Conservation (phyloP, 345 rosid species). For the Linum trigynum region DNA sequence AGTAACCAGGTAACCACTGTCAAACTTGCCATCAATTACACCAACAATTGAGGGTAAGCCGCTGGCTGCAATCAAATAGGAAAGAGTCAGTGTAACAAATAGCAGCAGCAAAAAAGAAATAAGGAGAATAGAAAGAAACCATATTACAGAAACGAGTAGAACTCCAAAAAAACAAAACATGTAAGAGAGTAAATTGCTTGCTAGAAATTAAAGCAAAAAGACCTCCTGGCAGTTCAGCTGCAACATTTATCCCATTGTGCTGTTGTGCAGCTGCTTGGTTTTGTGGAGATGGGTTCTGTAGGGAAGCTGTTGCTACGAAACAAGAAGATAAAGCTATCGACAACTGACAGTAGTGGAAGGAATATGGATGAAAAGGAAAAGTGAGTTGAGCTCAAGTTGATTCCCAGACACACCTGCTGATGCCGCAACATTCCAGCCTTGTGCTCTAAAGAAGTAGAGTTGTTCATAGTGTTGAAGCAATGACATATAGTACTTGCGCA, state of each 20-base stretch:
- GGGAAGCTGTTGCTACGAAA: constrained; percentile 32
- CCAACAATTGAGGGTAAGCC: constrained; percentile 53
- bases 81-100: neutral
- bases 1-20: constrained; percentile 80
- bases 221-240: no score
- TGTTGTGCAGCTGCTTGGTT: no score
- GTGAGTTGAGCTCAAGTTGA: neutral
- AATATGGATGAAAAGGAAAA: neutral
- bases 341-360: neutral
- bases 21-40: constrained; percentile 85
- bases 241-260: no score
- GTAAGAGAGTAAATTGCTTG: no score
- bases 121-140: no score
- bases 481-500: constrained; percentile 84
- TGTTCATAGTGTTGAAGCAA: constrained; percentile 76
- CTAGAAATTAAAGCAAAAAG: no score
- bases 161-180: no score
- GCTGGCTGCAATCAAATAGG: constrained; percentile 20
- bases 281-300: constrained; percentile 22
- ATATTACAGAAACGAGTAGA: no score
- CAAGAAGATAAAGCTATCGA: neutral
- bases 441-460: constrained; percentile 55
- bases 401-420: constrained; percentile 32
- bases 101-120: no score
- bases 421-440: constrained; percentile 35